Conservation (phyloP, 352 stramenopile genomes). For the Pelagophyceae sp. region DNA sequence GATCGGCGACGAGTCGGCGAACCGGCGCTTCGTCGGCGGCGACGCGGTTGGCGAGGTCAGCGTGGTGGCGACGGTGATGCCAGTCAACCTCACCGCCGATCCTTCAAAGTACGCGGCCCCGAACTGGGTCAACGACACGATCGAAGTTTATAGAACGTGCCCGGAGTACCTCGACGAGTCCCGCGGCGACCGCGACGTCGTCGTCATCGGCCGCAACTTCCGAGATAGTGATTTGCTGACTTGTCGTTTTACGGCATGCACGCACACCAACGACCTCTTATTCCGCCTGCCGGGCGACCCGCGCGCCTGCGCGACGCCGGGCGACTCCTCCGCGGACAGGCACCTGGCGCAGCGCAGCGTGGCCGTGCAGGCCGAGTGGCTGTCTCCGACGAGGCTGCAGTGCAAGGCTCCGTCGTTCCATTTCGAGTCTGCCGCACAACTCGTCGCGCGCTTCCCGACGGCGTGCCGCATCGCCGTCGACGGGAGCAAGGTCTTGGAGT, state of each 20-base stretch:
- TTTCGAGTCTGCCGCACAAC: conserved; percentile 30
- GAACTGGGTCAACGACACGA: conserved; percentile 84
- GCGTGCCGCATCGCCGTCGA: conserved; percentile 16
- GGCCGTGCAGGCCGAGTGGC: conserved; percentile 50
- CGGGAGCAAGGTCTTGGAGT: conserved; percentile 3
- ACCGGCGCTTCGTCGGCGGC: conserved; percentile 28
- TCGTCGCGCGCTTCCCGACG: neutral
- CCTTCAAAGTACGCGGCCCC: conserved; percentile 41
- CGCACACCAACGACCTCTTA: neutral
- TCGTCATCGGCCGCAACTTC: conserved; percentile 89
- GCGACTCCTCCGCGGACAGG: neutral
- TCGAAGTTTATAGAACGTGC: conserved; percentile 80
- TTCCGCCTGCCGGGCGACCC: neutral
- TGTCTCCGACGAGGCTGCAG: conserved; percentile 63
- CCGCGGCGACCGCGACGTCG: conserved; percentile 51
- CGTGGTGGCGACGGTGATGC: conserved; percentile 73
- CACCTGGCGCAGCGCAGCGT: conserved; percentile 4
- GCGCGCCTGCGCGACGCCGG: neutral
- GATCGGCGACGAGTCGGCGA: conserved; percentile 33
- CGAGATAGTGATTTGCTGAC: conserved; percentile 62
- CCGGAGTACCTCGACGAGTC: conserved; percentile 40
- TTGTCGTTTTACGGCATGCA: conserved; percentile 54
- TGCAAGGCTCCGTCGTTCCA: conserved; percentile 61
- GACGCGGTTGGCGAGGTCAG: conserved; percentile 31
- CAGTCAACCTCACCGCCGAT: conserved; percentile 71